phyloP scores from a whole-genome alignment of 768 basidiomycete species.

The Cystofilobasidium capitatum region DNA sequence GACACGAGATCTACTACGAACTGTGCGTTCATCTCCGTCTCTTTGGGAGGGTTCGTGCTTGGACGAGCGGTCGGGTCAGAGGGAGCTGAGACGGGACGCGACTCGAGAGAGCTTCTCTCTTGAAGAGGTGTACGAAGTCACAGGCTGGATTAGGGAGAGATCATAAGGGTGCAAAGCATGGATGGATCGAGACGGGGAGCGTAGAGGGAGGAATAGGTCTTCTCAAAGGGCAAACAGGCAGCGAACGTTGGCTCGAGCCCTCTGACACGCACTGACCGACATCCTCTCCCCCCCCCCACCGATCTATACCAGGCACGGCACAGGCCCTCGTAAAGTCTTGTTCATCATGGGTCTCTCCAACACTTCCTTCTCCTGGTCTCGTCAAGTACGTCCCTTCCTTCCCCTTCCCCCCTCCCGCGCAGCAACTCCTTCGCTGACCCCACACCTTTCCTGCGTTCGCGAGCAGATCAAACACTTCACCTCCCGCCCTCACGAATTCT shows the following conservation, averaged over 20 bases:
- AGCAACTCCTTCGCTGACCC: slow-evolving; percentile 44
- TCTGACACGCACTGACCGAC: not conserved
- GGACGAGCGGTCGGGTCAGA: too few species aligned
- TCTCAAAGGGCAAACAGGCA: slow-evolving; percentile 1
- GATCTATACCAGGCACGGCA: slow-evolving; percentile 52
- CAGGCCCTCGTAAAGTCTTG: slow-evolving; percentile 54
- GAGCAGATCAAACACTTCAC: slow-evolving; percentile 58
- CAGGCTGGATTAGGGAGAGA: too few species aligned
- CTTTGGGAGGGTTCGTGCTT: not conserved
- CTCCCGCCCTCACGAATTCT: slow-evolving; percentile 47
- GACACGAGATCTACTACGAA: slow-evolving; percentile 26
- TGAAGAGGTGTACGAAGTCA: too few species aligned
- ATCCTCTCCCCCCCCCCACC: not conserved
- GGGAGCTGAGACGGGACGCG: not conserved
- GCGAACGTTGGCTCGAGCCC: not conserved
- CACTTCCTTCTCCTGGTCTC: slow-evolving; percentile 10
- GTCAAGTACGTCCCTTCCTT: not conserved
- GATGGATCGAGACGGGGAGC: too few species aligned
- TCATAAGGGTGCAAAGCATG: too few species aligned
- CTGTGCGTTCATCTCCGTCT: not conserved
- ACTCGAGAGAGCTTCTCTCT: not conserved
- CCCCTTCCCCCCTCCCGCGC: slow-evolving; percentile 22
- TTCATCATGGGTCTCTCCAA: slow-evolving; percentile 58
- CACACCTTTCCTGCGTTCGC: slow-evolving; percentile 55
- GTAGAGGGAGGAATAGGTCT: too few species aligned